Evolutionary conservation across 164 flowering plant species (phyloP), one percentile per base, ranked within the genome.

Genomic region (Warburgia ugandensis): DNA sequence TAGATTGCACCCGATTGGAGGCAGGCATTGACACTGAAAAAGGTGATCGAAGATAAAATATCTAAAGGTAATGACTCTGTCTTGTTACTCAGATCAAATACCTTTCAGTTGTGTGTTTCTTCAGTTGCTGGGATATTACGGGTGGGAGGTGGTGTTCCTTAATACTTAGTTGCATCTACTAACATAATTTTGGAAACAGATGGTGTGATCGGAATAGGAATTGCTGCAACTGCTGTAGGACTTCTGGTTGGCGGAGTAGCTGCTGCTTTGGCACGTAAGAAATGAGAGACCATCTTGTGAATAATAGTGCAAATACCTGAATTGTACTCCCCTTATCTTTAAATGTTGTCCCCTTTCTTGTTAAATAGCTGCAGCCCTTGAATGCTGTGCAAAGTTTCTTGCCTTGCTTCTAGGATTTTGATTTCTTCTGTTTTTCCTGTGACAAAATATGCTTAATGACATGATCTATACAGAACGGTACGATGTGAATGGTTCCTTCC

Each of bases 1-100:
- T 38, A 90, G 95, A 88, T 87, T 70, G 87, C 87, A 27, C 94
- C 96, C 7, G 95, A 85, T 55, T 92, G 81, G 83, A 85, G 96
- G 65, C 98, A 92, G 63, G 94, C 86, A 10, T 40, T 73, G 60
- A 48, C 70, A 57, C 79, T 92, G 26, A 85, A 84, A 77, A 85
- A 88, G 71, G 53, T 73, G 21, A 61, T 92, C 55, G 96, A 92
- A 67, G 92, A 87, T 55, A 55, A 55, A 53, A 77, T 86, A 43
- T 74, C 96, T 12, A 84, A 79, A 79, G 97, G 97, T 84, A 61
- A 27, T 52, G 11, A 6, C 8, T 25, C 12, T 21, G 25, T 49
- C 35, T 29, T n/a, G n/a, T n/a, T n/a, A n/a, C n/a, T n/a, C n/a
- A n/a, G n/a, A n/a, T n/a, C n/a, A n/a, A n/a, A n/a, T n/a, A n/a